phyloP scores from a whole-genome alignment of 495 filamentous ascomycete species.

The Daldinia bambusicola region DNA sequence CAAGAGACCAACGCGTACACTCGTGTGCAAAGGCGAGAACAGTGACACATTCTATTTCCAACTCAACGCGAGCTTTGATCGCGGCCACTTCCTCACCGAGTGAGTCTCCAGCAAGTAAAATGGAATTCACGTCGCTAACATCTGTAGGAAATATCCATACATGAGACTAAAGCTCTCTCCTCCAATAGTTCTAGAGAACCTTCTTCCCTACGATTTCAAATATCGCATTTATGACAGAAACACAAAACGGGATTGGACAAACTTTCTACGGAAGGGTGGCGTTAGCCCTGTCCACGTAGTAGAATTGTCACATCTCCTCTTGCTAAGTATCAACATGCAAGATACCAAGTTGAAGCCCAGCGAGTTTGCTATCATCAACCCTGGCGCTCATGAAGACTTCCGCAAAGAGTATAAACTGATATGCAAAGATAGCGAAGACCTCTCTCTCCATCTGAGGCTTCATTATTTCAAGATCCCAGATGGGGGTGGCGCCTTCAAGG shows the following conservation, averaged over 20 bases:
- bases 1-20: conserved; percentile 79
- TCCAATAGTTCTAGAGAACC: conserved; percentile 92
- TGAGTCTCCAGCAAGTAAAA: conserved; percentile 45
- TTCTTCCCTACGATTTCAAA: conserved; percentile 97
- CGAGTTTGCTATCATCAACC: conserved; percentile 96
- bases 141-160: conserved; percentile 82
- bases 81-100: conserved; percentile 80
- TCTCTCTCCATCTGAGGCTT: conserved; percentile 81
- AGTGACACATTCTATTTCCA: conserved; percentile 96
- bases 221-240: conserved; percentile 98
- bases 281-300: conserved; percentile 97
- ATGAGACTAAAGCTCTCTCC: conserved; percentile 92
- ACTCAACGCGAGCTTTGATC: conserved; percentile 83
- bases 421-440: conserved; percentile 83
- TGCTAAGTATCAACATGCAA: conserved; percentile 94
- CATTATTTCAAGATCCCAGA: conserved; percentile 94
- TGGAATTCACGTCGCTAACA: conserved; percentile 42
- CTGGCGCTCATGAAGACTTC: conserved; percentile 87
- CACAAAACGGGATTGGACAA: conserved; percentile 97
- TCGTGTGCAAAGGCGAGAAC: conserved; percentile 86
- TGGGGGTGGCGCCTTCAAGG: conserved; percentile 95
- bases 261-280: conserved; percentile 94
- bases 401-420: conserved; percentile 80
- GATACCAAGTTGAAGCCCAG: conserved; percentile 94
- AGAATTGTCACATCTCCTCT: conserved; percentile 89